Base-by-base conservation (phyloP, 768 basidiomycete species). In the Termitomyces sp. region DNA sequence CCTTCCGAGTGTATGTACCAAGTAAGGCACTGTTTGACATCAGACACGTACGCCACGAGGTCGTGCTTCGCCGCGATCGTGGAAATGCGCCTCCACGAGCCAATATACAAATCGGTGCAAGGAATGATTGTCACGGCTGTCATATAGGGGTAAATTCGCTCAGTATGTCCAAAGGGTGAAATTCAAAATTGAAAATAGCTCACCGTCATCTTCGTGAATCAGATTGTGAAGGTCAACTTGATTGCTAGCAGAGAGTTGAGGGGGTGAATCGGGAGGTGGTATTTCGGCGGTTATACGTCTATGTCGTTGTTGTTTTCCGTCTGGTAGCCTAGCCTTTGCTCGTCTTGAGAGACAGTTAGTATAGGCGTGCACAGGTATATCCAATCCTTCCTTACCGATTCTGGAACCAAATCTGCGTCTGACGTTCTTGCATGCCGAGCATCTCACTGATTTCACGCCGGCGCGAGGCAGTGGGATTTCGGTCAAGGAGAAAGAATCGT, bases 371-470 rank as follows among this genome's bases (percentile, higher is more conserved):
- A 38, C 16, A 55, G 2, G 7, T 40, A 60, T 18, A 32, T 7
- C 16, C 13, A 24, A 30, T 20, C 18, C 11, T 28, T 22, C 62
- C 75, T 57, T 61, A 87, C 90, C 90, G 77, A 67, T 93, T 92
- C 68, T 93, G 90, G 65, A 92, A 93, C 91, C 91, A 92, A 48
- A 93, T 88, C 71, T 92, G 91, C 0, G 88, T 91, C 75, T 92
- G 91, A 38, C 90, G 84, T 71, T 92, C 91, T 52, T 88, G 82
- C 87, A 93, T 91, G 16, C 88, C 88, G 5, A 93, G 76, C 55
- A 82, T 69, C 26, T 85, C 80, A 57, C 87, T 84, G 53, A 93
- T 90, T 63, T 91, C 90, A 54, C 83, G 82, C 44, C 91, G 77
- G 50, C 84, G 79, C 11, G 79, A 78, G 2, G 87, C 85, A 3